Evolutionary conservation across 2,329 filamentous ascomycete species (phyloP).

Genomic region (Sporothrix brasiliensis): DNA sequence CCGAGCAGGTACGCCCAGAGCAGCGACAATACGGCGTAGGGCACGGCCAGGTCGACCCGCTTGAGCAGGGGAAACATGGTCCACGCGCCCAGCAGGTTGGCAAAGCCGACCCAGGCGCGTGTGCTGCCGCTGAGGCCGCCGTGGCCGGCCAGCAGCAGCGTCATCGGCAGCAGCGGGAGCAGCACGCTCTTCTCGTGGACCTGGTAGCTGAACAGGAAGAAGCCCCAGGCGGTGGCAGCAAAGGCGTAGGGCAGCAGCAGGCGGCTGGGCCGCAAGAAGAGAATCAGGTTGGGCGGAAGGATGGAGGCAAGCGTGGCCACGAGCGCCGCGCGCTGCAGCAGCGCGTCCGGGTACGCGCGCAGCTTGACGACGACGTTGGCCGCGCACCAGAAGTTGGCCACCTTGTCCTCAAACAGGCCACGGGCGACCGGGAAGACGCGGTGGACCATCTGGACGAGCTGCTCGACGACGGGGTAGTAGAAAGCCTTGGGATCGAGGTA

Average conservation of each 20-base stretch:
- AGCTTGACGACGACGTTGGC: constrained; percentile 89
- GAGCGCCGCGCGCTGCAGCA: constrained; percentile 77
- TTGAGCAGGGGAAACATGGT: constrained; percentile 91
- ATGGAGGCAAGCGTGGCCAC: constrained; percentile 75
- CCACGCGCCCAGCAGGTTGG: constrained; percentile 86
- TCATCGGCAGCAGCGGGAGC: constrained; percentile 91
- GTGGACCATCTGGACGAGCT: constrained; percentile 80
- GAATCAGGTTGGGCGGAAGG: constrained; percentile 73
- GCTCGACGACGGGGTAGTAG: constrained; percentile 75
- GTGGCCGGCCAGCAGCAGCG: constrained; percentile 75
- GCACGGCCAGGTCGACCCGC: constrained; percentile 79
- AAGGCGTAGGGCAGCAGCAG: constrained; percentile 78
- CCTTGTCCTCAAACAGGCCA: constrained; percentile 98
- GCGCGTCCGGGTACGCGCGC: constrained; percentile 66
- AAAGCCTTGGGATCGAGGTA: constrained; percentile 65
- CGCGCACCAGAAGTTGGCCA: constrained; percentile 97
- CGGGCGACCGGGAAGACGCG: constrained; percentile 94
- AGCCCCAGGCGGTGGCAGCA: constrained; percentile 87
- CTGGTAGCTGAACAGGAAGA: constrained; percentile 97
- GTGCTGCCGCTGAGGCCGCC: constrained; percentile 75
- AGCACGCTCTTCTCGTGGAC: constrained; percentile 98
- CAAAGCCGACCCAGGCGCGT: constrained; percentile 93
- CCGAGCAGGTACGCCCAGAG: constrained; percentile 92
- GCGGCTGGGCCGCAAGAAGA: constrained; percentile 77
- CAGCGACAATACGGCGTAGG: constrained; percentile 80